Evolutionary conservation across 352 stramenopile genomes (phyloP).

Genomic region (Phytophthora foliorum): DNA sequence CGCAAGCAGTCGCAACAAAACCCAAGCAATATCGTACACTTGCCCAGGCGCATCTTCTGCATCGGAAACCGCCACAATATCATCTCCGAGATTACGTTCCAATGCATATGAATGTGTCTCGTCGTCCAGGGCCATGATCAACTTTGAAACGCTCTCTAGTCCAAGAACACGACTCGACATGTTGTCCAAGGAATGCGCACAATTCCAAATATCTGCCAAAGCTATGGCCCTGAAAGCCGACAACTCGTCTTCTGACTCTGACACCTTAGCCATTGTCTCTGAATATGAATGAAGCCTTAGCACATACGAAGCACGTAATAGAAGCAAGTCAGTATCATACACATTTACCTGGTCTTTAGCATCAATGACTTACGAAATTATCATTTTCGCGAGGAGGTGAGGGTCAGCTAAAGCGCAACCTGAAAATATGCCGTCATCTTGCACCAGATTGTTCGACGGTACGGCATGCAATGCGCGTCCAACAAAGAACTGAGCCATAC

Average conservation of each 20-base stretch:
- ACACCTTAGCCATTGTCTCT: slow-evolving; percentile 15
- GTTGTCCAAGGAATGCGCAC: slow-evolving; percentile 31
- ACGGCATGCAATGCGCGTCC: slow-evolving; percentile 44
- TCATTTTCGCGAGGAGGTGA: slow-evolving; percentile 28
- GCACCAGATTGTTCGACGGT: slow-evolving; percentile 31
- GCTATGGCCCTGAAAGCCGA: slow-evolving; percentile 24
- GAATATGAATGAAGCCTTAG: slow-evolving; percentile 31
- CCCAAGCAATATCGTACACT: slow-evolving; percentile 36
- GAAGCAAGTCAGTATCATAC: slow-evolving; percentile 9
- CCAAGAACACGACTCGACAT: slow-evolving; percentile 22
- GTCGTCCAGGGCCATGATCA: slow-evolving; percentile 24
- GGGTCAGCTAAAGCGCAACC: slow-evolving; percentile 37
- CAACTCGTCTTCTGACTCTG: slow-evolving; percentile 10
- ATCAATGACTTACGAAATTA: slow-evolving; percentile 22
- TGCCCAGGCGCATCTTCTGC: slow-evolving; percentile 17
- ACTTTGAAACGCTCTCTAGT: slow-evolving; percentile 22
- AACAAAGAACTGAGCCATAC: slow-evolving; percentile 48
- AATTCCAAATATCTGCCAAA: slow-evolving; percentile 46
- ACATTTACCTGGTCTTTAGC: neutral
- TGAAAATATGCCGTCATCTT: slow-evolving; percentile 43
- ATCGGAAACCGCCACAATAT: neutral
- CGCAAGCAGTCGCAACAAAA: slow-evolving; percentile 34
- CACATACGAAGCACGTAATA: neutral
- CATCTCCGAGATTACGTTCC: neutral
- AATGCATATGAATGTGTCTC: neutral